Evolutionary conservation across 805 yeast genomes (phyloP).

Genomic region (Ogataea populi-albae): DNA sequence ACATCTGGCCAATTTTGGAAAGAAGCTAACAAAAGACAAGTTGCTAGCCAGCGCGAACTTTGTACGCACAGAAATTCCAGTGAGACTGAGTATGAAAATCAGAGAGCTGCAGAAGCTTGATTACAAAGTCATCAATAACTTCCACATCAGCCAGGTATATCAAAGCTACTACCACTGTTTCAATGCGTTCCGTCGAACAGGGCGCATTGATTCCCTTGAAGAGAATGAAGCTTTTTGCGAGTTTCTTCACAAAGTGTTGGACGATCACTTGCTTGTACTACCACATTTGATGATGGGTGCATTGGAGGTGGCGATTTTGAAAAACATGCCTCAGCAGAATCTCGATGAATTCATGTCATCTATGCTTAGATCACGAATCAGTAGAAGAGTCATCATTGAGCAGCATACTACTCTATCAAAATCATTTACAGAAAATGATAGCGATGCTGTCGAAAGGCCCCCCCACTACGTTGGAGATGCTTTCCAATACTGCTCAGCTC

Average conservation of each 20-base stretch:
- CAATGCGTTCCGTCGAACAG: conserved; percentile 75
- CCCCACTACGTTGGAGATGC: conserved; percentile 71
- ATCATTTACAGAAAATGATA: conserved; percentile 43
- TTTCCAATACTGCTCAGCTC: conserved; percentile 73
- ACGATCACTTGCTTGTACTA: conserved; percentile 74
- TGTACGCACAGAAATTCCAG: conserved; percentile 80
- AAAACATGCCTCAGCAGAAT: conserved; percentile 54
- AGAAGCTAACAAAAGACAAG: conserved; percentile 70
- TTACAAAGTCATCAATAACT: conserved; percentile 78
- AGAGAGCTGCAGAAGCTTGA: conserved; percentile 77
- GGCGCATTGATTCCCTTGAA: conserved; percentile 61
- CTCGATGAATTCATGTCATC: conserved; percentile 75
- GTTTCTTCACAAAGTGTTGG: conserved; percentile 60
- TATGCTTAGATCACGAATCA: conserved; percentile 79
- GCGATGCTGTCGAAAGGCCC: conserved; percentile 49
- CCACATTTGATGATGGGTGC: conserved; percentile 95
- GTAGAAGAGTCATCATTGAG: conserved; percentile 86
- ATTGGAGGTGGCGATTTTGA: conserved; percentile 66
- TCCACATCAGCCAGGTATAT: conserved; percentile 82
- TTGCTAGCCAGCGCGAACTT: conserved; percentile 82
- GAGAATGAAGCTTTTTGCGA: conserved; percentile 75
- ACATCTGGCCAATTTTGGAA: conserved; percentile 88
- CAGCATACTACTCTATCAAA: conserved; percentile 82
- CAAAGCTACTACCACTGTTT: conserved; percentile 84
- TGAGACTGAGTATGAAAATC: conserved; percentile 77